These are phyloP conservation scores for Gastroboletus turbinatus DNA, from an alignment of 1,284 basidiomycete species.

Conservation along the genomic window DNA sequence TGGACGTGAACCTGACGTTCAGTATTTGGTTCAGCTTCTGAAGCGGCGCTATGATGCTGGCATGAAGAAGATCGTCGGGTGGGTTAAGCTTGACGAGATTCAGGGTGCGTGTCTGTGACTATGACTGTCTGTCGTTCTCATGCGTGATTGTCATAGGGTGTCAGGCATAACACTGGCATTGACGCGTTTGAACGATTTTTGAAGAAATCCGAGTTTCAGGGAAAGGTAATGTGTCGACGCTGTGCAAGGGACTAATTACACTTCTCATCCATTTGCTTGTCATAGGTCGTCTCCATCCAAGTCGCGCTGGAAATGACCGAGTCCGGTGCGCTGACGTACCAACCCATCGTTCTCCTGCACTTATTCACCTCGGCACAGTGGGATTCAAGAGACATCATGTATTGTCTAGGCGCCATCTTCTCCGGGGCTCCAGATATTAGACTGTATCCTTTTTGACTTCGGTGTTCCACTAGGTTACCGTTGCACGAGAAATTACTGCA, in stretches of 20 bases:
- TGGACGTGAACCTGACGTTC: conserved; percentile 75
- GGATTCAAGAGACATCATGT: too few species aligned
- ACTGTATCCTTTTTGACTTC: too few species aligned
- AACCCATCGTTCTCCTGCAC: conserved; percentile 86
- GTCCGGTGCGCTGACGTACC: conserved; percentile 80
- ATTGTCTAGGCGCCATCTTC: too few species aligned
- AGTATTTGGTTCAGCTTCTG: conserved; percentile 77
- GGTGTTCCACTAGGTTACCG: too few species aligned
- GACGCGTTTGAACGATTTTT: conserved; percentile 84
- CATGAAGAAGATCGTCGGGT: conserved; percentile 82
- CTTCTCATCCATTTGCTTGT: not conserved
- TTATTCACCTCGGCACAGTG: too few species aligned
- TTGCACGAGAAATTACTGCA: too few species aligned
- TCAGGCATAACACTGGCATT: conserved; percentile 79
- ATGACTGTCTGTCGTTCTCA: not conserved
- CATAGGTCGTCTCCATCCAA: conserved; percentile 78
- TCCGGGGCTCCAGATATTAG: too few species aligned
- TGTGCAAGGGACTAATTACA: accelerated
- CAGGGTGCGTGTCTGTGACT: conserved; percentile 43
- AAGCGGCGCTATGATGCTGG: conserved; percentile 79
- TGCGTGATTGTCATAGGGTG: conserved; percentile 45
- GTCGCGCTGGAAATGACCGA: conserved; percentile 84
- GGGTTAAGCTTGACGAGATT: conserved; percentile 87
- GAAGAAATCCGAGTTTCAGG: conserved; percentile 74
- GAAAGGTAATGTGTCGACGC: conserved; percentile 48